These are phyloP conservation scores for Curvularia sp. DNA, from an alignment of 2,329 filamentous ascomycete species.

Conservation along the genomic window DNA sequence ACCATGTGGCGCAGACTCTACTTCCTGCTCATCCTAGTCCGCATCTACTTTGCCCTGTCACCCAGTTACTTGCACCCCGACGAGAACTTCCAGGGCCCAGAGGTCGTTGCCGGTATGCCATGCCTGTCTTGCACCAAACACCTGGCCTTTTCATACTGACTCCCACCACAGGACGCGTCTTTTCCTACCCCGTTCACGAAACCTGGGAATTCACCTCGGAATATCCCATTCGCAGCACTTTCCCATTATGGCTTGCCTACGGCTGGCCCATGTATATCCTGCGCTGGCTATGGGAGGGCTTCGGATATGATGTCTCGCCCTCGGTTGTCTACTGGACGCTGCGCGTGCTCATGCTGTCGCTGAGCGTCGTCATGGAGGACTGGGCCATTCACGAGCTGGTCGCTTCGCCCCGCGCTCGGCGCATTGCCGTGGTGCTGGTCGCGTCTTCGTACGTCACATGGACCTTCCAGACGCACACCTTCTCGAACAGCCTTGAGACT, in stretches of 20 bases:
- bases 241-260: constrained; percentile 95
- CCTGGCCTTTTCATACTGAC: constrained; percentile 17
- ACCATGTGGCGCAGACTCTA: constrained; percentile 92
- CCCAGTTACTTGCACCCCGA: constrained; percentile 98
- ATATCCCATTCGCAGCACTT: constrained; percentile 90
- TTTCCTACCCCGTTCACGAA: constrained; percentile 84
- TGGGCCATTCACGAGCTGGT: constrained; percentile 96
- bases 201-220: constrained; percentile 97
- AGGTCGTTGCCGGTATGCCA: constrained; percentile 84
- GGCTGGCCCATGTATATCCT: constrained; percentile 91
- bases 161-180: constrained; percentile 79
- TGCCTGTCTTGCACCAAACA: neutral
- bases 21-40: constrained; percentile 80
- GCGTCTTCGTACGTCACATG: constrained; percentile 98
- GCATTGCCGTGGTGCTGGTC: constrained; percentile 79
- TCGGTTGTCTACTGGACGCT: constrained; percentile 88
- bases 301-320: constrained; percentile 82
- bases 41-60: constrained; percentile 91
- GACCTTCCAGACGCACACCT: constrained; percentile 98
- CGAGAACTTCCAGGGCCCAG: constrained; percentile 98
- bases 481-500: constrained; percentile 97
- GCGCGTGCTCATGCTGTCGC: constrained; percentile 86
- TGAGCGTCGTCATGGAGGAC: constrained; percentile 96
- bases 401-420: constrained; percentile 72
- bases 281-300: constrained; percentile 90